Conservation (phyloP, 2,329 filamentous ascomycete genomes). For the Ophiocordyceps unilateralis region DNA sequence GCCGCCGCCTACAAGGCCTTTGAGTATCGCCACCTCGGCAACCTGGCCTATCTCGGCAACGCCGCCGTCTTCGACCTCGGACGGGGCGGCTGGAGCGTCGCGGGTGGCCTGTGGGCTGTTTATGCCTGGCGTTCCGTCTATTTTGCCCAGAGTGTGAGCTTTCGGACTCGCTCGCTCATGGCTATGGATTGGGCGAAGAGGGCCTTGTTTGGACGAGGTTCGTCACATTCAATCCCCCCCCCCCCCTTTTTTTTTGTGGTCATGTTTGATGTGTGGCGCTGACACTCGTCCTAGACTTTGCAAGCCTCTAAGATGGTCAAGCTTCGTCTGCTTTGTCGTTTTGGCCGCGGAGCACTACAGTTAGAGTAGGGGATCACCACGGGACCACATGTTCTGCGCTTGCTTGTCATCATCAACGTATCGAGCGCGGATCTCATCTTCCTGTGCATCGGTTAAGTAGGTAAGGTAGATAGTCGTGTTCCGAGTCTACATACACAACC, state of each 20-base stretch:
- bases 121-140: conserved; percentile 95
- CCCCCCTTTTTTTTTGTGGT: not conserved
- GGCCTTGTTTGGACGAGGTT: conserved; percentile 87
- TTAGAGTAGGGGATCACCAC: no score
- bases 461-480: no score
- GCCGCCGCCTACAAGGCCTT: conserved; percentile 88
- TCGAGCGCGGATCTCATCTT: no score
- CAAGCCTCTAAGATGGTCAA: not conserved
- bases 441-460: no score
- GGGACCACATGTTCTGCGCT: no score
- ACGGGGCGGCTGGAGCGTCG: conserved; percentile 53
- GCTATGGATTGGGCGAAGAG: conserved; percentile 99
- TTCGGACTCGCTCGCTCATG: conserved; percentile 72
- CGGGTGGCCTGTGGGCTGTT: conserved; percentile 77
- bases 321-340: not conserved
- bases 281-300: not conserved
- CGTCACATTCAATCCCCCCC: conserved; percentile 13
- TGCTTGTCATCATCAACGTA: no score
- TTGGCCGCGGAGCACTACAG: no score
- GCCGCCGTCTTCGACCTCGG: conserved; percentile 82
- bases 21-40: conserved; percentile 83
- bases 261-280: not conserved
- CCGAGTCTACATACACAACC: no score
- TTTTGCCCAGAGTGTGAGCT: conserved; percentile 91
- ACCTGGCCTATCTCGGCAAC: conserved; percentile 88